Conservation (phyloP, 2,329 filamentous ascomycete species). For the Trichoderma endophyticum region DNA sequence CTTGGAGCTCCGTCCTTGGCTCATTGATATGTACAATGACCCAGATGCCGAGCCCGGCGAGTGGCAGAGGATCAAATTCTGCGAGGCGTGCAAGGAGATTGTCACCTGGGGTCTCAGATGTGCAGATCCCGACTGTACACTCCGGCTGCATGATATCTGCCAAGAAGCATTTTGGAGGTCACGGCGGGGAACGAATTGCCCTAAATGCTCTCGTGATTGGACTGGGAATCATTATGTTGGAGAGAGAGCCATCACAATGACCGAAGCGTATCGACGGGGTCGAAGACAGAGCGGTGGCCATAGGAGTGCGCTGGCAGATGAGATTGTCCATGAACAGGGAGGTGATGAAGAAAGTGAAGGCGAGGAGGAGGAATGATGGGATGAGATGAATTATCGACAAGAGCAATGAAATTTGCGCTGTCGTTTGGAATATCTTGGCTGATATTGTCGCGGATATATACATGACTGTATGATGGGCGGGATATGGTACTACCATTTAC, state of each 20-base stretch:
- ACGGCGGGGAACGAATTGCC: conserved; percentile 60
- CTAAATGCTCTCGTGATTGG: conserved; percentile 55
- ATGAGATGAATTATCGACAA: not conserved
- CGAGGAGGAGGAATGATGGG: conserved; percentile 14
- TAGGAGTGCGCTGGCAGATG: conserved; percentile 35
- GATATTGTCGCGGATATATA: not conserved
- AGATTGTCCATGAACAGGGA: conserved; percentile 32
- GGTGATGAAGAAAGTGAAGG: conserved; percentile 27
- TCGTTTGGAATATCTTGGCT: not conserved
- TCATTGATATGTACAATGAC: conserved; percentile 89
- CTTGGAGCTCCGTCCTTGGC: conserved; percentile 80
- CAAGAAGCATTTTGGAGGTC: conserved; percentile 69
- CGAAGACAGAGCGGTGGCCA: conserved; percentile 35
- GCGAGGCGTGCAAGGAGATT: conserved; percentile 84
- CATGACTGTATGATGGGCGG: not conserved
- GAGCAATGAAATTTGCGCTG: not conserved
- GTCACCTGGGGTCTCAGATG: conserved; percentile 83
- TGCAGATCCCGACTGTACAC: conserved; percentile 60
- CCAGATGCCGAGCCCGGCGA: conserved; percentile 55
- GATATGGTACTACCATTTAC: not conserved
- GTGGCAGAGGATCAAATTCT: conserved; percentile 77
- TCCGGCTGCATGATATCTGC: conserved; percentile 76
- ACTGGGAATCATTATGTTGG: conserved; percentile 49
- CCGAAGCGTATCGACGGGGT: conserved; percentile 47
- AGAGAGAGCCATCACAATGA: conserved; percentile 54